These are phyloP conservation scores for Xerocomus potaroensis DNA, from an alignment of 768 basidiomycete species.

Conservation along the genomic window DNA sequence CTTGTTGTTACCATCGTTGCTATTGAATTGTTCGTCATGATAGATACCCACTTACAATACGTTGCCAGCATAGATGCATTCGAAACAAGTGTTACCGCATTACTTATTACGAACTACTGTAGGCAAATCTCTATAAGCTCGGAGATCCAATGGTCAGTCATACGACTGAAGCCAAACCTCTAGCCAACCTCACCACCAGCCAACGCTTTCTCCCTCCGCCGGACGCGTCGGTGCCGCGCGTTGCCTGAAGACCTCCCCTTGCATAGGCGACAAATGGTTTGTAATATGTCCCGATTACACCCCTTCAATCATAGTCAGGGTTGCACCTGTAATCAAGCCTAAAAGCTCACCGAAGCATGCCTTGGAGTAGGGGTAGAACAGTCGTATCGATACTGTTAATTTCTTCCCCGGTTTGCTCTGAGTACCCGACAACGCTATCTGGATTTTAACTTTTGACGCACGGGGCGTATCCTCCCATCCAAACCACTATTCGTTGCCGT, in stretches of 20 bases:
- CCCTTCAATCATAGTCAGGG: slow-evolving; percentile 18
- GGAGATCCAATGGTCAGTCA: slow-evolving; percentile 26
- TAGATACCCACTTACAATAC: too few relatives aligned
- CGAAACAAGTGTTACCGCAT: too few relatives aligned
- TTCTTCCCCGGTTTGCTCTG: not conserved
- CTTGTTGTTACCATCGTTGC: too few relatives aligned
- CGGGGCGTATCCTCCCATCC: slow-evolving; percentile 79
- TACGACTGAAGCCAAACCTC: slow-evolving; percentile 27
- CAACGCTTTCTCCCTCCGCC: slow-evolving; percentile 28
- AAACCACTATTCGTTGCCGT: slow-evolving; percentile 73
- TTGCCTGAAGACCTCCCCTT: slow-evolving; percentile 14
- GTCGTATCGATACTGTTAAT: slow-evolving; percentile 62
- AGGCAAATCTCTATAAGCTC: slow-evolving; percentile 16
- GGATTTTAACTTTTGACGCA: slow-evolving; percentile 87
- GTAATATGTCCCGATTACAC: slow-evolving; percentile 31
- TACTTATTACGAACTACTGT: too few relatives aligned
- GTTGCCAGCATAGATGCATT: too few relatives aligned
- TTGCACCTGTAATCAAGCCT: not conserved
- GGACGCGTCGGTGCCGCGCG: slow-evolving; percentile 7
- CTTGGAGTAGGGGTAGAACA: slow-evolving; percentile 58
- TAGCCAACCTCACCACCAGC: slow-evolving; percentile 28
- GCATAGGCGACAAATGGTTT: slow-evolving; percentile 25
- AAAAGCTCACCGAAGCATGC: slow-evolving; percentile 54
- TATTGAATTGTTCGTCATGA: too few relatives aligned
- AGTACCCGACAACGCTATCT: slow-evolving; percentile 1